These are phyloP conservation scores for Bjerkandera adusta DNA, from an alignment of 1,284 basidiomycete genomes.

Conservation along the genomic window DNA sequence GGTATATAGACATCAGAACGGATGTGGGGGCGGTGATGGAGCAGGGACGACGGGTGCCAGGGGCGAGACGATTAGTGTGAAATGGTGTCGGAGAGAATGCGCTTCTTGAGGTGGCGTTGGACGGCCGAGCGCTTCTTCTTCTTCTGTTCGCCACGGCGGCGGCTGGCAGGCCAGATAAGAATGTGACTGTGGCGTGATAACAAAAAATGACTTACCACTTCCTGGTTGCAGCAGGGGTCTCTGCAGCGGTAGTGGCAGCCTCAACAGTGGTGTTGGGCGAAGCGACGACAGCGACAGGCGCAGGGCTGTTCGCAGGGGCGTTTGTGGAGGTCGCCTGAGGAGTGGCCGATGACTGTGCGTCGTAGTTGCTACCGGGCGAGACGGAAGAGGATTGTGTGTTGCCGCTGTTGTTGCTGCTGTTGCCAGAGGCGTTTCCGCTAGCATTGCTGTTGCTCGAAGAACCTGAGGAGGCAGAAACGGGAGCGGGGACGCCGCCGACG, in stretches of 20 bases:
- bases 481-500: constrained; percentile 10
- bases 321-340: not conserved
- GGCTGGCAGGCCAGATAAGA: not conserved
- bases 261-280: not conserved
- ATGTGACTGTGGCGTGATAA: not conserved
- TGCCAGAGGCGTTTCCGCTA: not conserved
- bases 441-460: no score
- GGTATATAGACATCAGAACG: constrained; percentile 10
- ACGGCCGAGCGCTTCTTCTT: constrained; percentile 9
- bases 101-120: constrained; percentile 16
- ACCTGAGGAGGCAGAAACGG: not conserved
- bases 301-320: not conserved
- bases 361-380: no score
- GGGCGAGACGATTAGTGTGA: constrained; percentile 5
- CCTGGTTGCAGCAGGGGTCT: constrained; percentile 3
- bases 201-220: constrained; percentile 2
- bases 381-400: not conserved
- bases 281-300: not conserved
- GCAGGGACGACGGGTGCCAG: not conserved
- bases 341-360: not conserved
- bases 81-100: constrained; percentile 11
- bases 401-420: not conserved
- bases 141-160: constrained; percentile 10
- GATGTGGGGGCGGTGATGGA: no score
- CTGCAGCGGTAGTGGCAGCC: not conserved